phyloP scores from a whole-genome alignment of 2,329 filamentous ascomycete species.

The Xylariaceae sp. region DNA sequence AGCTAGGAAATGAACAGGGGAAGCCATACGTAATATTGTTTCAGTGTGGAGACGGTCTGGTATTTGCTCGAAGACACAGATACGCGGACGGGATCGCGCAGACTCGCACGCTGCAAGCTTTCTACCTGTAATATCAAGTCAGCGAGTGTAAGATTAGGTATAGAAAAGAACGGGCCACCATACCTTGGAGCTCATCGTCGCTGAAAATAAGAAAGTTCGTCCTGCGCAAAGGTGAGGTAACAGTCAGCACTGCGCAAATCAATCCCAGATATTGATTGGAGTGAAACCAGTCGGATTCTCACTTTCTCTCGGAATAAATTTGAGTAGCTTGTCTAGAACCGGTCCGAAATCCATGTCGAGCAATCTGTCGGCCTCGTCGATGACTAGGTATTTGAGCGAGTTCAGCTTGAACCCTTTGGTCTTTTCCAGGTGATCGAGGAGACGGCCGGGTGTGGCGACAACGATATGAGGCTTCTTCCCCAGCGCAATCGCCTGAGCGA shows the following conservation, averaged over 20 bases:
- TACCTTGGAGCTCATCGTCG: slow-evolving; percentile 81
- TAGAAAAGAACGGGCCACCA: neutral
- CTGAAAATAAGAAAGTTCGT: slow-evolving; percentile 85
- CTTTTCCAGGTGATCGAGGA: slow-evolving; percentile 91
- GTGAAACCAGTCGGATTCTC: slow-evolving; percentile 4
- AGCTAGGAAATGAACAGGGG: neutral
- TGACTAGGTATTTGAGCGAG: slow-evolving; percentile 78
- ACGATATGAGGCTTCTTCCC: slow-evolving; percentile 91
- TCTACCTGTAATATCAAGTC: slow-evolving; percentile 51
- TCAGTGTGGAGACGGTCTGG: slow-evolving; percentile 82
- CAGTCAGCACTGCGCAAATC: no score
- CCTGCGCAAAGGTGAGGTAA: slow-evolving; percentile 23
- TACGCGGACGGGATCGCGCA: slow-evolving; percentile 78
- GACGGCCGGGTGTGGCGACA: slow-evolving; percentile 82
- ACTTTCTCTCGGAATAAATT: slow-evolving; percentile 33
- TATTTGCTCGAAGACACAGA: slow-evolving; percentile 79
- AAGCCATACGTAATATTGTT: slow-evolving; percentile 61
- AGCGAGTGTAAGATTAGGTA: no score
- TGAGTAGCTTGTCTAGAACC: slow-evolving; percentile 86
- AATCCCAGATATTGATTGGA: no score
- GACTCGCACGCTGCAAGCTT: slow-evolving; percentile 79
- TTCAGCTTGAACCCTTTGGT: slow-evolving; percentile 91
- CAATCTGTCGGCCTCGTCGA: slow-evolving; percentile 90
- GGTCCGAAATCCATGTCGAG: slow-evolving; percentile 93
- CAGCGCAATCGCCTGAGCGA: slow-evolving; percentile 81